Evolutionary conservation across 306 rosid species (phyloP), one percentile per base, ranked within the genome.

Genomic region (Neltuma alba): DNA sequence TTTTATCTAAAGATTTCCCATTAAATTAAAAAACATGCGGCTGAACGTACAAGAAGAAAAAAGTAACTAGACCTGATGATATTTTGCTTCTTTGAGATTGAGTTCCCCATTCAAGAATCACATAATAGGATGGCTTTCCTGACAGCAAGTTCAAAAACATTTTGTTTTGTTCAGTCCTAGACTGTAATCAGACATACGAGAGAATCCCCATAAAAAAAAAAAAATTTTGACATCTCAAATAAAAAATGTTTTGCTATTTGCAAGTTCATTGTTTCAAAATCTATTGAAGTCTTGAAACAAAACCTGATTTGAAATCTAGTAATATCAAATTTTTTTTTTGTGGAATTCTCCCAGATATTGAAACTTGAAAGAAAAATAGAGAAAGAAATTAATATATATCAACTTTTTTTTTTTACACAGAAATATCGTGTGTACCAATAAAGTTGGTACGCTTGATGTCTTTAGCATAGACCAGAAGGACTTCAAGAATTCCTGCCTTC

Each of bases 401-500:
- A 63, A 7, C 21, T 65, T 65, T 36, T 28, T 47, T 36, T 65
- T 65, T 33, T 52, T 28, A 63, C 14, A 27, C 20, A 54, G 4
- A 16, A 40, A 63, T 21, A 52, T 5, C 9, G 5, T 55, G 28
- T 60, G 14, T 89, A 90, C 97, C 97, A 76, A 92, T 74, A 85
- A 92, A 62, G 60, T 88, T 86, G 55, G 88, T 89, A 85, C 74
- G 96, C 55, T 54, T 81, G 73, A 90, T 89, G 84, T 89, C 93
- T 82, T 89, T 71, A 45, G 96, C 93, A 86, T 89, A 86, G 48
- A 92, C 97, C 48, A 92, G 84, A 68, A 92, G 90, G 4, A 92
- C 89, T 88, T 92, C 97, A 69, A 92, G 92, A 25, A 76, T 80
- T 72, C 89, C 97, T 41, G 80, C 82, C 48, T 57, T 65, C 90